Evolutionary conservation across 2,329 filamentous ascomycete genomes (phyloP).

Genomic region (Claviceps pazoutovae): DNA sequence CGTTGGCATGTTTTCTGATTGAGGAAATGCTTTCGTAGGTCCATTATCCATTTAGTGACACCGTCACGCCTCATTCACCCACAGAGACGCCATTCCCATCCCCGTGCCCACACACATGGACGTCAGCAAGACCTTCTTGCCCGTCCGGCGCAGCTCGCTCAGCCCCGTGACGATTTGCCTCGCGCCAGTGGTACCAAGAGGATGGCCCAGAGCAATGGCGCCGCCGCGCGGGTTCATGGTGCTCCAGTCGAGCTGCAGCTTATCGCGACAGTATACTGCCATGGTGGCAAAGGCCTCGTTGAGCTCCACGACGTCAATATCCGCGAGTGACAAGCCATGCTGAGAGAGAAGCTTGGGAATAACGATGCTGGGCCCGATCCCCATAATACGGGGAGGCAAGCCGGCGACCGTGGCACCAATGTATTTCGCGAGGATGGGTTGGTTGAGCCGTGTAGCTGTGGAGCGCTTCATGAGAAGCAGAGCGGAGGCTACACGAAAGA

Average conservation of each 20-base stretch:
- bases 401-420: constrained; percentile 84
- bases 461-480: constrained; percentile 89
- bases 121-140: constrained; percentile 83
- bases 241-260: constrained; percentile 52
- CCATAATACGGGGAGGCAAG: constrained; percentile 89
- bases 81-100: constrained; percentile 54
- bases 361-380: constrained; percentile 65
- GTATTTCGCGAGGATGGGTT: constrained; percentile 90
- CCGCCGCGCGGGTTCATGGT: constrained; percentile 76
- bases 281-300: constrained; percentile 98
- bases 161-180: constrained; percentile 81
- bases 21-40: no score
- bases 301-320: constrained; percentile 82
- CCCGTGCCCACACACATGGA: constrained; percentile 75
- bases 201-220: constrained; percentile 72
- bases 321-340: constrained; percentile 62
- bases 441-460: constrained; percentile 69
- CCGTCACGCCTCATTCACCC: constrained; percentile 39
- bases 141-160: constrained; percentile 67
- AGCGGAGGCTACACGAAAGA: constrained; percentile 51
- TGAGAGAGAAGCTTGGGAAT: constrained; percentile 74
- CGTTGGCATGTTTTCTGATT: no score
- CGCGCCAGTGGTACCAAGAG: constrained; percentile 63
- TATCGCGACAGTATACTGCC: constrained; percentile 83
- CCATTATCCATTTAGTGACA: no score